Evolutionary conservation across 768 basidiomycete genomes (phyloP), one percentile per base, ranked within the genome.

Genomic region (Russula foetens): DNA sequence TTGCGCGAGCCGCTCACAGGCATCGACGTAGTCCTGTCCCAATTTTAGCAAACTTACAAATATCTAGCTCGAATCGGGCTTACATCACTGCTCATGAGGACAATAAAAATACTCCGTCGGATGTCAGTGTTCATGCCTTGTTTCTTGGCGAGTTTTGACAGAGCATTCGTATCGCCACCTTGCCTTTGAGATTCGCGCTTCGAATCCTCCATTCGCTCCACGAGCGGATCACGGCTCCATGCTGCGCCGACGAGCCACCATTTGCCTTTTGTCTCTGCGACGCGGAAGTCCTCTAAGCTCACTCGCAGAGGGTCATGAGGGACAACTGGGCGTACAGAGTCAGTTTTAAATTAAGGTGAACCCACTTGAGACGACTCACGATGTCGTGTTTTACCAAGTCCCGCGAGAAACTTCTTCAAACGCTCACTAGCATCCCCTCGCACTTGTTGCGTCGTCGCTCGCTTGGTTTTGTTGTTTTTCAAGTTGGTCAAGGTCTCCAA

Each of bases 71-170:
- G 41, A 2, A 9, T 52, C 55, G 28, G 58, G 74, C 85, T 65
- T 69, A 96, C 96, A 69, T 96, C 92, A 66, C 91, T 90, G 69
- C 90, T 96, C 93, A 98, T 97, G 38, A 98, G 74, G 14, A 95
- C 88, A 17, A 94, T 84, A 69, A 99, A 99, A 54, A 98, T 85
- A 57, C 88, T 86, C 63, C 92, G 78, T 39, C 96, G 81, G 41
- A 98, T 86, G 67, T 98, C 97, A 2, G 95, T 98, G 69, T 99
- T 99, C 96, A 99, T 98, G 23, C 97, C 97, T 71, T 99, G 97
- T 69, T 85, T 88, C 66, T 84, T 80, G 4, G 97, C 96, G n/a
- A 98, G 79, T 66, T 85, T 87, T 41, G 87, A 64, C 33, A 98
- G 75, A 5, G 75, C 70, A 46, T 73, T 76, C 46, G 71, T 71